Evolutionary conservation across 1,284 basidiomycete species (phyloP).

Genomic region (Cutaneotrichosporon sp.): DNA sequence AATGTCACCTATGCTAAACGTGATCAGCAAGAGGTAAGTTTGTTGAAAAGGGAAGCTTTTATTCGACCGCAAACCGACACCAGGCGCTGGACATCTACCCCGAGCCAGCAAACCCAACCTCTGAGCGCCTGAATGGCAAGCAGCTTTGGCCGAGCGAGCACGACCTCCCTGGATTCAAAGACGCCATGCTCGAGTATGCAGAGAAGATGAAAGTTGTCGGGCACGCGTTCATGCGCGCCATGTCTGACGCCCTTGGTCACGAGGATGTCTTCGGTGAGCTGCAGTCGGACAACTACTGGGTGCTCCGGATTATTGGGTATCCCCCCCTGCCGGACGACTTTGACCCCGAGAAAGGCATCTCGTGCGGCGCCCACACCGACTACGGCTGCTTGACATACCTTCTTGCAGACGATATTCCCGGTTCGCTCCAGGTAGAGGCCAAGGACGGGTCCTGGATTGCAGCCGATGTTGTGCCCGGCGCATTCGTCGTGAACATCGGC

Average conservation of each 20-base stretch:
- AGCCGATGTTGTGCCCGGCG: slow-evolving; percentile 63
- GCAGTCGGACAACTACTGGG: slow-evolving; percentile 2
- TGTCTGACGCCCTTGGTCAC: slow-evolving; percentile 66
- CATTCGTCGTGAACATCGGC: slow-evolving; percentile 67
- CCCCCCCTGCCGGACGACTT: slow-evolving; percentile 65
- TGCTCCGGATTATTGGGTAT: slow-evolving; percentile 64
- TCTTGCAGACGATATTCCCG: slow-evolving; percentile 68
- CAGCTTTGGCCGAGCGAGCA: background rate
- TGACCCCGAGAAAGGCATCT: slow-evolving; percentile 61
- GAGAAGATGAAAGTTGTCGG: slow-evolving; percentile 70
- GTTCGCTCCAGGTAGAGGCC: slow-evolving; percentile 49
- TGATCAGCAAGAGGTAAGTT: slow-evolving; percentile 65
- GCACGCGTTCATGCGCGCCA: slow-evolving; percentile 53
- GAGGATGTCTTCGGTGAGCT: background rate
- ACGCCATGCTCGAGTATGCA: slow-evolving; percentile 65
- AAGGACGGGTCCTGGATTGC: slow-evolving; percentile 64
- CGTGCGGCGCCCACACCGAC: slow-evolving; percentile 85
- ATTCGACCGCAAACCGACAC: too few relatives aligned
- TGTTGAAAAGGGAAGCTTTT: too few relatives aligned
- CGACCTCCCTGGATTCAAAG: slow-evolving; percentile 50
- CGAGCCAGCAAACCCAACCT: background rate
- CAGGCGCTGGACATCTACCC: slow-evolving; percentile 69
- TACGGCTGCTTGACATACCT: slow-evolving; percentile 86
- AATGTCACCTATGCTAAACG: slow-evolving; percentile 78
- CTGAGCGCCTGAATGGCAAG: background rate